Conservation (phyloP, 2,329 filamentous ascomycete species). For the Arthrobotrys pseudoclavata region DNA sequence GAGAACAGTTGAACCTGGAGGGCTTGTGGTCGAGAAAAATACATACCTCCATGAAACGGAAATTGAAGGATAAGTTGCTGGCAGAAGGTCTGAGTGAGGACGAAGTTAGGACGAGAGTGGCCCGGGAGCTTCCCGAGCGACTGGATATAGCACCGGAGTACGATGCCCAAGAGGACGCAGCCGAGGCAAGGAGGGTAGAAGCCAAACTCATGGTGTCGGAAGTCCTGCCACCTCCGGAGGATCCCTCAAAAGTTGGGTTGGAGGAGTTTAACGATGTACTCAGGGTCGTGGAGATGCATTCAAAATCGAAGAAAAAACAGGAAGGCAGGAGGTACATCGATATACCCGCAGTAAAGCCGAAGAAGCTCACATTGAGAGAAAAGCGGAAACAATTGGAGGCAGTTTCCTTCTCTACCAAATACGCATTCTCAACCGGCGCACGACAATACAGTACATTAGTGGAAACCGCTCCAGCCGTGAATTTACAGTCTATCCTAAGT, state of each 20-base stretch:
- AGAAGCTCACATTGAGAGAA: conserved; percentile 26
- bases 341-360: conserved; percentile 48
- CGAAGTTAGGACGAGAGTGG: conserved; percentile 33
- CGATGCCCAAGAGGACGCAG: conserved; percentile 28
- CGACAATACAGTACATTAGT: conserved; percentile 42
- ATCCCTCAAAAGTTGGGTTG: conserved; percentile 60
- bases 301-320: conserved; percentile 50
- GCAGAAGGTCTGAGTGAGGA: conserved; percentile 35
- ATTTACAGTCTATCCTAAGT: not conserved
- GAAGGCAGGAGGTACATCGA: conserved; percentile 52
- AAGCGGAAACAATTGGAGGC: conserved; percentile 25
- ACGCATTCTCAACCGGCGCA: conserved; percentile 30
- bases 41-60: conserved; percentile 66
- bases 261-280: conserved; percentile 30
- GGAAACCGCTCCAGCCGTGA: not conserved
- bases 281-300: conserved; percentile 37
- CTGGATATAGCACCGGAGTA: conserved; percentile 43
- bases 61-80: conserved; percentile 33
- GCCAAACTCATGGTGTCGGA: conserved; percentile 25
- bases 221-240: conserved; percentile 11
- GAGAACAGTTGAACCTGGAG: conserved; percentile 77
- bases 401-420: conserved; percentile 49
- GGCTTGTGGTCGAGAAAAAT: conserved; percentile 72
- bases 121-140: conserved; percentile 25
- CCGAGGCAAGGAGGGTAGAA: conserved; percentile 28